A percentile compares a stretch with the other conserved stretches of the same genome.
These are phyloP conservation scores for Thalassiosira mediterranea DNA, from an alignment of 352 stramenopile species.

Conservation along the genomic window DNA sequence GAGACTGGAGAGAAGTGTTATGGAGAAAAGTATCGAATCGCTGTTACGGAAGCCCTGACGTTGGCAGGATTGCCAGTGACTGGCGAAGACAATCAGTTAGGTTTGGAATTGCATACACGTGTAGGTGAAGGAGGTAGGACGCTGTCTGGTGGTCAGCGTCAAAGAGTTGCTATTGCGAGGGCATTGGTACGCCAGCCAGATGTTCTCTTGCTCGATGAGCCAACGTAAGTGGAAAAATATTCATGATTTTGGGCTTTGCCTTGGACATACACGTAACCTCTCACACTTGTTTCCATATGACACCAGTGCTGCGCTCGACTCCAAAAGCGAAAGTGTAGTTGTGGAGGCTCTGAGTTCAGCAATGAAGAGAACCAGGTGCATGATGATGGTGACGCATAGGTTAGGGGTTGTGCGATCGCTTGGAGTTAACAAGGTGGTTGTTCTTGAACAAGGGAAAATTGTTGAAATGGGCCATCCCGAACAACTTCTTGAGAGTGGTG, in stretches of 20 bases:
- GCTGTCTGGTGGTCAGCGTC: slow-evolving; percentile 85
- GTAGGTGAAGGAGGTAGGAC: slow-evolving; percentile 83
- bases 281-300: slow-evolving; percentile 10
- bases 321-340: slow-evolving; percentile 74
- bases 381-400: slow-evolving; percentile 84
- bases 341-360: slow-evolving; percentile 64
- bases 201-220: slow-evolving; percentile 88
- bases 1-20: slow-evolving; percentile 68
- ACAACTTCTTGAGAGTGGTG: slow-evolving; percentile 56
- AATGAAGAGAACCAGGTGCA: slow-evolving; percentile 72
- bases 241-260: slow-evolving; percentile 13
- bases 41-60: slow-evolving; percentile 58
- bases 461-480: slow-evolving; percentile 78
- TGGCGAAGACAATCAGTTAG: slow-evolving; percentile 70
- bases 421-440: slow-evolving; percentile 79
- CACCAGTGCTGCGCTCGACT: slow-evolving; percentile 72
- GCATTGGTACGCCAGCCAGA: slow-evolving; percentile 83
- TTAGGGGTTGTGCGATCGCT: slow-evolving; percentile 76
- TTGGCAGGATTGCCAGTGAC: slow-evolving; percentile 67
- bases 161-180: slow-evolving; percentile 86
- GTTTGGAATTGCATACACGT: slow-evolving; percentile 78
- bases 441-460: slow-evolving; percentile 76
- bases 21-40: slow-evolving; percentile 59
- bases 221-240: slow-evolving; percentile 70
- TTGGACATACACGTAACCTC: too few species aligned